These are phyloP conservation scores for Ogataea sp. DNA, from an alignment of 805 yeast genomes.

Conservation along the genomic window DNA sequence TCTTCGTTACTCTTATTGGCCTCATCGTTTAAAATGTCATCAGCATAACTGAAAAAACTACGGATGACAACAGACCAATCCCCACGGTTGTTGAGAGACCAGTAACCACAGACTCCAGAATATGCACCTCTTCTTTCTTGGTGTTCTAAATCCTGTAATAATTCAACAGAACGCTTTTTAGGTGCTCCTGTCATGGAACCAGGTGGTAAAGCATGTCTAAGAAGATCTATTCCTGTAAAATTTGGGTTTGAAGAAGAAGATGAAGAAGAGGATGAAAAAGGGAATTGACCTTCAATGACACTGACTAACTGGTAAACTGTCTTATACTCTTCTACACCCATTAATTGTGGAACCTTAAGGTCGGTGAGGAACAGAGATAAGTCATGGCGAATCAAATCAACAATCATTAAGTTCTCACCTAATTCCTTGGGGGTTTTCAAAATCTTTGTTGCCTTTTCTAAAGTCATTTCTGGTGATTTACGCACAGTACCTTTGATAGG, in stretches of 20 bases:
- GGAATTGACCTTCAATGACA: conserved; percentile 70
- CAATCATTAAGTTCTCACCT: conserved; percentile 96
- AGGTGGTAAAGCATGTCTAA: conserved; percentile 80
- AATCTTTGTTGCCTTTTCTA: conserved; percentile 52
- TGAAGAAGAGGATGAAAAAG: too few species aligned
- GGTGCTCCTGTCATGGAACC: conserved; percentile 99
- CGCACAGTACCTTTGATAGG: conserved; percentile 96
- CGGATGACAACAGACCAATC: conserved; percentile 97
- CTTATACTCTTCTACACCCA: conserved; percentile 88
- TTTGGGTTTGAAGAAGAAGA: conserved; percentile 22
- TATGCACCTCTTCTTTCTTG: conserved; percentile 70
- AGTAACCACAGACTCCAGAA: conserved; percentile 93
- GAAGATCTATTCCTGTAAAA: conserved; percentile 69
- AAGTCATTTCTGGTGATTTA: conserved; percentile 46
- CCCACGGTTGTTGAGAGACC: conserved; percentile 79
- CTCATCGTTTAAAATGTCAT: conserved; percentile 31
- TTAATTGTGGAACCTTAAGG: conserved; percentile 69
- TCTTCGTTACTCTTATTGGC: too few species aligned
- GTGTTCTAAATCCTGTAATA: conserved; percentile 54
- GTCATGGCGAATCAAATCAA: conserved; percentile 91
- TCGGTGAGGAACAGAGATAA: conserved; percentile 54
- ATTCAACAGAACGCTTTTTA: conserved; percentile 82
- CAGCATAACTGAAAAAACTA: conserved; percentile 60
- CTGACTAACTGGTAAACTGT: conserved; percentile 90
- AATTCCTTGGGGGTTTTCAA: conserved; percentile 83